These are phyloP conservation scores for Proliferodiscus dingleyae DNA, from an alignment of 2,329 filamentous ascomycete genomes.

Conservation along the genomic window DNA sequence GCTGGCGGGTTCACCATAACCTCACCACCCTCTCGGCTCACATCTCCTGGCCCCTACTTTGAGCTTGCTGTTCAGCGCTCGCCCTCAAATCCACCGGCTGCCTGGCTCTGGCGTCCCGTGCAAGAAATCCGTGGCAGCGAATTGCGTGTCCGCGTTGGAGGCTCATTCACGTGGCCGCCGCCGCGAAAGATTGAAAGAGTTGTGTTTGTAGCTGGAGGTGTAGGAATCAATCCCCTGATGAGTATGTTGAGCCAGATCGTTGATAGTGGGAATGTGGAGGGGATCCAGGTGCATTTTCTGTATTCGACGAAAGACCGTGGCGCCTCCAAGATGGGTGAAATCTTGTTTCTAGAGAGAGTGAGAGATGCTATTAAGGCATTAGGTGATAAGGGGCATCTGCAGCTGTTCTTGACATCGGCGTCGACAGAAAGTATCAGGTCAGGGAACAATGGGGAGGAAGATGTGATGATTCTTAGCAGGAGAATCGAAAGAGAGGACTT, in stretches of 20 bases:
- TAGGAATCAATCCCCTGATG: constrained; percentile 33
- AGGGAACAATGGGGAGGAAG: constrained; percentile 9
- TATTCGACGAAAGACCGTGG: constrained; percentile 28
- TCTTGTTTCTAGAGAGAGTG: constrained; percentile 51
- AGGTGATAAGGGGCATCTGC: constrained; percentile 37
- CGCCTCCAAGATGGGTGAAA: constrained; percentile 25
- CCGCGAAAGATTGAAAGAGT: constrained; percentile 48
- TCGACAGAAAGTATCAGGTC: constrained; percentile 4
- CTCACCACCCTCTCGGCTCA: constrained; percentile 55
- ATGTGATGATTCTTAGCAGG: constrained; percentile 32
- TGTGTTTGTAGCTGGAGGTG: constrained; percentile 55
- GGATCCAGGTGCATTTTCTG: constrained; percentile 20
- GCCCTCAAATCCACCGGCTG: constrained; percentile 64
- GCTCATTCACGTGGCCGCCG: constrained; percentile 78
- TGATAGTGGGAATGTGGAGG: background rate
- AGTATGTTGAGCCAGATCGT: constrained; percentile 24
- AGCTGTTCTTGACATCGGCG: constrained; percentile 40
- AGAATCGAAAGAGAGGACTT: constrained; percentile 43
- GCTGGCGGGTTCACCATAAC: constrained; percentile 88
- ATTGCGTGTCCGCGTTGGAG: constrained; percentile 68
- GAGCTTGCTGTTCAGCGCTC: constrained; percentile 76
- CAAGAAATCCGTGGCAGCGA: constrained; percentile 52
- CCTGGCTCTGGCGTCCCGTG: constrained; percentile 65
- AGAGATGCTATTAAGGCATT: constrained; percentile 36
- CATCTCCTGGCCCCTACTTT: constrained; percentile 44